Percentiles rank a stretch among this genome's conserved stretches.
phyloP scores from a whole-genome alignment of 108 stramenopile genomes.

The Thalassiosira profunda region DNA sequence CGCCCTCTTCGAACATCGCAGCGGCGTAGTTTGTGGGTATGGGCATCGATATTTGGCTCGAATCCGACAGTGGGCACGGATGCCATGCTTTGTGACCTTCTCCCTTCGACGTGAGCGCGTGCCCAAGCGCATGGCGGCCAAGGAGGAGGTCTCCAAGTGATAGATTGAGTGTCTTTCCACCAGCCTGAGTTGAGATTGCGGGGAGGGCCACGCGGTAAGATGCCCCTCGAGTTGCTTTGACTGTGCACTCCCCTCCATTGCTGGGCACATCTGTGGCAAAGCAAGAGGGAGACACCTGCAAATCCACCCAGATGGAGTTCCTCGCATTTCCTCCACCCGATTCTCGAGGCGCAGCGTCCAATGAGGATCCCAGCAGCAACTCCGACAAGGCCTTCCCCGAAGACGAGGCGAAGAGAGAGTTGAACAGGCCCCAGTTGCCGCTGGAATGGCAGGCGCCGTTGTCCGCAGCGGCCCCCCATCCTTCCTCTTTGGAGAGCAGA shows the following conservation, averaged over 20 bases:
- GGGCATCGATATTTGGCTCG: constrained; percentile 29
- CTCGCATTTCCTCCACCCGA: constrained; percentile 4
- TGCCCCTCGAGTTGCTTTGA: constrained; percentile 24
- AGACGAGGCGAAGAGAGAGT: constrained; percentile 36
- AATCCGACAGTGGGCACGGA: constrained; percentile 49
- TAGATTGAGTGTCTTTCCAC: constrained; percentile 6
- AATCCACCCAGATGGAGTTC: constrained; percentile 46
- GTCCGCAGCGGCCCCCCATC: constrained; percentile 41
- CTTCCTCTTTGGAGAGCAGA: constrained; percentile 23
- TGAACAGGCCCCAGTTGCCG: constrained; percentile 45
- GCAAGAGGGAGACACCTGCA: constrained; percentile 31
- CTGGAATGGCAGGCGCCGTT: constrained; percentile 38
- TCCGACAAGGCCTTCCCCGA: constrained; percentile 36
- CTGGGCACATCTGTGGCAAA: constrained; percentile 1
- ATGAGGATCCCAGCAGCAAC: constrained; percentile 27
- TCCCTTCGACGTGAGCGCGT: constrained; percentile 3
- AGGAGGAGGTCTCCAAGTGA: constrained; percentile 48
- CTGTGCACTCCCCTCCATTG: constrained; percentile 9
- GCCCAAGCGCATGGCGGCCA: constrained; percentile 18
- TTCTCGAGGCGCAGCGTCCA: constrained; percentile 19
- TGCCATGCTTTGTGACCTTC: constrained; percentile 46
- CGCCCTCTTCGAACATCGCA: background rate
- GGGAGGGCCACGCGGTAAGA: constrained; percentile 31
- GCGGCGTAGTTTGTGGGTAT: constrained; percentile 19
- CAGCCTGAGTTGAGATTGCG: background rate